Evolutionary conservation across 2,329 filamentous ascomycete species (phyloP), one percentile per base, ranked within the genome.

Genomic region (Blastomyces gilchristii): DNA sequence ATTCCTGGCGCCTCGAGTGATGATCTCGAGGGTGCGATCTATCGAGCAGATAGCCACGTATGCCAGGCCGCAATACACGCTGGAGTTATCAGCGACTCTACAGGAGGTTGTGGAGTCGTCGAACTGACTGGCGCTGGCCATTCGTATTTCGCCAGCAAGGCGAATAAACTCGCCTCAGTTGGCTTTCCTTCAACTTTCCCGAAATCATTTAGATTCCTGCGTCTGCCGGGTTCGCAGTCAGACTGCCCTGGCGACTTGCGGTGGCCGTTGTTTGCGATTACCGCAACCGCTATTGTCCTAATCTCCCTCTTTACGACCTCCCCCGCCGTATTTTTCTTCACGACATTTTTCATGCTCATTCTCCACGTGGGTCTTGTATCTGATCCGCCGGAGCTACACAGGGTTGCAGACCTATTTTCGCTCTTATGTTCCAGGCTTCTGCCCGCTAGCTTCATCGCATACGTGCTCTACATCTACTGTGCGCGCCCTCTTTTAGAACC

Each of bases 181-280:
- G 82, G 76, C 4, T 99, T 99, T 72, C 84, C 91, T 66, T 93
- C 91, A 0, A 91, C 90, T 67, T 99, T 99, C 70, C 94, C 94
- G 0, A 87, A 90, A 39, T 87, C 91, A 0, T 97, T 90, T 73
- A 85, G 84, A 22, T 97, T 99, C 68, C 76, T 89, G 4, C 75
- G 80, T 4, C 81, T 91, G 7, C 71, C 74, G 8, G 71, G 75
- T 0, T 72, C 75, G 16, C 75, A 79, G 63, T 76, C 82, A 16
- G 88, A 90, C 69, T 82, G 85, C 59, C 87, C 90, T 18, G 81
- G 82, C 62, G 94, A 97, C 73, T 83, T 89, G 63, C 83, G 92
- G 54, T 99, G 94, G 94, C 82, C 87, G 1, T 78, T 96, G 2
- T 82, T 99, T 11, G 89, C 84, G 18, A 83, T 97, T 8, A 95